phyloP scores from a whole-genome alignment of 176 grass and related monocot species.

The Oryza glumipatula region DNA sequence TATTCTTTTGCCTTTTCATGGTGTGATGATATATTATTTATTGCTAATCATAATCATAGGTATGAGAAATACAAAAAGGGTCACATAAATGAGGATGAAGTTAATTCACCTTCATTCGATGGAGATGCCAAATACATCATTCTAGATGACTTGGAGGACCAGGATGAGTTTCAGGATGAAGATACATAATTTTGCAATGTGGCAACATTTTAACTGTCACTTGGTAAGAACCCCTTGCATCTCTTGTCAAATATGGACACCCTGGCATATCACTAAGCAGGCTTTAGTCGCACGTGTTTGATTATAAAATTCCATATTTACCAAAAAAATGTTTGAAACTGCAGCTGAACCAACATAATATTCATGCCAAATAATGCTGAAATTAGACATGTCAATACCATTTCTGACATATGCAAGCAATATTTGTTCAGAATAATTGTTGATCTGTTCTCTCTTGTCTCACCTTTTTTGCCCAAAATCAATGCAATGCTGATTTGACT shows the following conservation, averaged over 20 bases:
- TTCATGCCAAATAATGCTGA: background rate
- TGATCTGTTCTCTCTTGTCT: background rate
- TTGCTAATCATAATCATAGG: constrained; percentile 50
- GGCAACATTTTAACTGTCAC: constrained; percentile 48
- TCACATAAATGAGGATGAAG: constrained; percentile 51
- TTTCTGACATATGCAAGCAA: constrained; percentile 5
- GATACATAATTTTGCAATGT: constrained; percentile 48
- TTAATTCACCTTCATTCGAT: constrained; percentile 54
- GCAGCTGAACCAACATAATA: background rate
- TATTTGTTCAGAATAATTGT: constrained; percentile 1
- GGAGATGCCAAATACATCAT: constrained; percentile 87
- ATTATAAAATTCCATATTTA: background rate
- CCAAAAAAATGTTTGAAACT: background rate
- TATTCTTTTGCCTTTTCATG: constrained; percentile 26
- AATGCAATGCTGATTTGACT: constrained; percentile 13
- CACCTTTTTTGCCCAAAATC: background rate
- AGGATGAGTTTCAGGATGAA: constrained; percentile 59
- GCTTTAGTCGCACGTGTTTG: background rate
- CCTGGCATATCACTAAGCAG: background rate
- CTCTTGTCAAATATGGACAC: constrained; percentile 1
- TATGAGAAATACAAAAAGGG: constrained; percentile 91
- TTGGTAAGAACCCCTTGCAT: constrained; percentile 42
- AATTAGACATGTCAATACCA: constrained; percentile 17
- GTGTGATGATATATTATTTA: constrained; percentile 28
- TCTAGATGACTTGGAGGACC: constrained; percentile 88